A percentile compares a stretch with the other conserved stretches of the same genome.
Conservation (phyloP, 208 protist species). For the Trypanosomatidae sp. region DNA sequence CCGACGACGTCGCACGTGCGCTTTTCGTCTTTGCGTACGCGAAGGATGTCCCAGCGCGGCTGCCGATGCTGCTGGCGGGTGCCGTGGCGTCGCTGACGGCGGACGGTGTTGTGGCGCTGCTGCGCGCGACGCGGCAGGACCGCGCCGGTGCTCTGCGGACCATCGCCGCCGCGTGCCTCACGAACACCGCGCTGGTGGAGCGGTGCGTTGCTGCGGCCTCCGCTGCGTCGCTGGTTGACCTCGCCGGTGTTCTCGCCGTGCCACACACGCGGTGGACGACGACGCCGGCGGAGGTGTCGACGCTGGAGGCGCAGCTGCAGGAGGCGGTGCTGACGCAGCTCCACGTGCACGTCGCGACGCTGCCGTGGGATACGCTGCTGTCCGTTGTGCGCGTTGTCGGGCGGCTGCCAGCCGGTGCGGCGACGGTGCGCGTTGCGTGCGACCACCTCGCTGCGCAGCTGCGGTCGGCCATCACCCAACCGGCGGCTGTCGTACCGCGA, state of each 20-base stretch:
- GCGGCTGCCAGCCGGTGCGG: not conserved
- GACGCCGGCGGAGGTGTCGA: not conserved
- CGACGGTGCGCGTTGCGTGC: slow-evolving; percentile 7
- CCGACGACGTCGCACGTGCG: slow-evolving; percentile 26
- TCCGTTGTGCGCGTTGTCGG: slow-evolving; percentile 12
- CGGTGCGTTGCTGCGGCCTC: slow-evolving; percentile 20
- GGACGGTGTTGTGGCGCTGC: slow-evolving; percentile 36
- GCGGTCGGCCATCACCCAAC: not conserved
- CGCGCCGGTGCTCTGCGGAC: too few species aligned
- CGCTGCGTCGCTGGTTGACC: slow-evolving; percentile 22
- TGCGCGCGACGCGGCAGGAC: slow-evolving; percentile 36
- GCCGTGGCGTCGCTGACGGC: slow-evolving; percentile 8
- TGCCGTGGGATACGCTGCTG: slow-evolving; percentile 22
- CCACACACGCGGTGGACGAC: slow-evolving; percentile 30
- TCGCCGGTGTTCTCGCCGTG: slow-evolving; percentile 22
- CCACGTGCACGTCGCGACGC: slow-evolving; percentile 10
- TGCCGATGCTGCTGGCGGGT: slow-evolving; percentile 4
- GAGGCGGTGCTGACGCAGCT: slow-evolving; percentile 13
- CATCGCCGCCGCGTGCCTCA: too few species aligned
- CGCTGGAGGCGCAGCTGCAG: slow-evolving; percentile 11
- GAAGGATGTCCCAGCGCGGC: slow-evolving; percentile 13
- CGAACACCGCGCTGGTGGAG: slow-evolving; percentile 1
- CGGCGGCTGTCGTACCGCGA: not conserved
- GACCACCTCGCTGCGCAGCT: slow-evolving; percentile 2
- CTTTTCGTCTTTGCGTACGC: slow-evolving; percentile 14